Evolutionary conservation across 2,329 filamentous ascomycete genomes (phyloP), one percentile per base, ranked within the genome.

Genomic region (Colletotrichum neosansevieriae): DNA sequence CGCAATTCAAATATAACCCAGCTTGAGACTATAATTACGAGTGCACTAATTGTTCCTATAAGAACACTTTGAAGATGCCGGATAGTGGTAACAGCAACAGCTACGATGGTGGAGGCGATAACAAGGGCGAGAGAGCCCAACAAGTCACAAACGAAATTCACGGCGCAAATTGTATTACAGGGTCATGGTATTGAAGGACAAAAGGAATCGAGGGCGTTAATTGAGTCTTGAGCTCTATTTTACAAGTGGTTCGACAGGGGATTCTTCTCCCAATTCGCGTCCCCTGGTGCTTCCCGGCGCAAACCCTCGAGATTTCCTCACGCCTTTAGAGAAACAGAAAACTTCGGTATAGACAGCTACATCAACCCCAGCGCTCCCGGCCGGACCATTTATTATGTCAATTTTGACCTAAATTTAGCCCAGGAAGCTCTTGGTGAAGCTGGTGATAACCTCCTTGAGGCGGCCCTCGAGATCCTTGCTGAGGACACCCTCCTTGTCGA

Each of bases 371-470:
- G 62, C 62, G 58, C 73, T 75, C 72, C 72, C 73, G 70, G 66
- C 71, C 62, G 61, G 66, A 71, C 73, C 72, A 73, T 70, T 71
- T 66, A 73, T 71, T 76, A 75, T 75, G 70, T 72, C 73, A 68
- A 68, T 71, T 71, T 71, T 74, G 73, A 74, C 73, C 75, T 75
- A 77, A 71, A 75, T 78, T 88, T 88, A 89, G 79, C 81, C 81
- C 72, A 84, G 77, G 89, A 98, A 98, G 89, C 90, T 93, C 93
- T 97, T 97, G 88, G 93, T 97, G 90, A 98, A 98, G 83, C 79
- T 87, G 76, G 76, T 72, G 77, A 94, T 89, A 78, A 92, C 85
- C 70, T 96, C 91, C 88, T 90, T 93, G 79, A 97, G 85, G 86
- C 89, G 92, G 74, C 83, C 86, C 87, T 97, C 96, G 57, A 94